phyloP scores from a whole-genome alignment of 2,329 filamentous ascomycete species.

The Emericellopsis cladophorae region DNA sequence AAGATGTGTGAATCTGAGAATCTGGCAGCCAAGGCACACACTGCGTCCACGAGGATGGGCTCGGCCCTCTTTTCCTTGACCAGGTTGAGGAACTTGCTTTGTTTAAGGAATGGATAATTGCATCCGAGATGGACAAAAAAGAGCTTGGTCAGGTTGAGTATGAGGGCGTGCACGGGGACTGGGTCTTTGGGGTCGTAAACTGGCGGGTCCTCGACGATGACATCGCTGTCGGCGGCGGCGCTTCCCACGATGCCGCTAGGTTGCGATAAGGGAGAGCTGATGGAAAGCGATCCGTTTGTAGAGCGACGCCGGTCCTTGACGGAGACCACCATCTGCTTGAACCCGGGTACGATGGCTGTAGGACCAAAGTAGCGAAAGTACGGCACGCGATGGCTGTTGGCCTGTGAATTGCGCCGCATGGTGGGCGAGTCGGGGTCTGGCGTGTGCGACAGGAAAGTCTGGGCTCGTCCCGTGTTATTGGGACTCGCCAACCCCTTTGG shows the following conservation, averaged over 20 bases:
- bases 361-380: conserved; percentile 88
- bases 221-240: conserved; percentile 28
- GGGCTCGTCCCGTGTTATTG: neutral
- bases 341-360: conserved; percentile 81
- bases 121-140: conserved; percentile 78
- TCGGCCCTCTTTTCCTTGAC: conserved; percentile 72
- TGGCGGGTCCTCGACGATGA: conserved; percentile 43
- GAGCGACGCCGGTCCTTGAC: conserved; percentile 54
- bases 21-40: conserved; percentile 69
- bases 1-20: conserved; percentile 53
- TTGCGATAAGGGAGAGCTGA: conserved; percentile 32
- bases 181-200: conserved; percentile 65
- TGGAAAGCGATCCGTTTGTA: conserved; percentile 42
- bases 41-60: conserved; percentile 73
- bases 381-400: conserved; percentile 55
- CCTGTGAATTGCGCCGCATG: conserved; percentile 20
- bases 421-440: conserved; percentile 21
- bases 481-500: neutral
- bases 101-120: conserved; percentile 72
- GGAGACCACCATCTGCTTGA: conserved; percentile 83
- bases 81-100: conserved; percentile 59
- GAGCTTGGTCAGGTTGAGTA: conserved; percentile 62
- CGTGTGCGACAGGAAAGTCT: neutral
- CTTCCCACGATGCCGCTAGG: conserved; percentile 23
- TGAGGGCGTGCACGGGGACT: conserved; percentile 59